Evolutionary conservation across 192 early-diverging fungal species (phyloP).

Genomic region (Geosiphon pyriformis): DNA sequence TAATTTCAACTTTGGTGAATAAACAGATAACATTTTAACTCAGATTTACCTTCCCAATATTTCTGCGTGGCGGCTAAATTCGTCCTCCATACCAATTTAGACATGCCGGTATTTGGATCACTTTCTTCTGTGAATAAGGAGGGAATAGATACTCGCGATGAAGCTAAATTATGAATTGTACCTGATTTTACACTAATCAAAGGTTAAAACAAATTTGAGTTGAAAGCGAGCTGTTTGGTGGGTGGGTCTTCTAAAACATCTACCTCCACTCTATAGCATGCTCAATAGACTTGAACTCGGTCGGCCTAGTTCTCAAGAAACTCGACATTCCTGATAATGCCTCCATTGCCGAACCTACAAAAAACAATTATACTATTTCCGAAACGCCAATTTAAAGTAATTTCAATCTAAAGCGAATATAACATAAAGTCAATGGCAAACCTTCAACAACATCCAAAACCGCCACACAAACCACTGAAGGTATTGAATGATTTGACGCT

Average conservation of each 20-base stretch:
- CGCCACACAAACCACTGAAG: constrained; percentile 54
- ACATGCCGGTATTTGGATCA: constrained; percentile 15
- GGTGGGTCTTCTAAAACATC: neutral
- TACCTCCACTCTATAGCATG: constrained; percentile 56
- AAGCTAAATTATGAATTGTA: constrained; percentile 57
- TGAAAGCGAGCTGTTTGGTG: neutral
- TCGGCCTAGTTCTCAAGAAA: constrained; percentile 43
- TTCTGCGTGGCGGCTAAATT: constrained; percentile 54
- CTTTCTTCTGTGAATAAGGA: constrained; percentile 44
- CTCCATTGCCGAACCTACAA: constrained; percentile 49
- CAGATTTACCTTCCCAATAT: constrained; percentile 55
- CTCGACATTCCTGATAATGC: constrained; percentile 44
- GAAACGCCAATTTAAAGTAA: neutral
- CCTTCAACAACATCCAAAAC: constrained; percentile 81
- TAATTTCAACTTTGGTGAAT: constrained; percentile 2
- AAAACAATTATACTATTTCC: neutral
- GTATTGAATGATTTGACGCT: constrained; percentile 43
- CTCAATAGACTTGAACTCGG: constrained; percentile 40
- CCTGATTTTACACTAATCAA: constrained; percentile 49
- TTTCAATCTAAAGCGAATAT: neutral
- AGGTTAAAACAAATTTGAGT: constrained; percentile 9
- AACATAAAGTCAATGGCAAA: constrained; percentile 2
- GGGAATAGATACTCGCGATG: constrained; percentile 68
- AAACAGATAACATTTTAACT: neutral
- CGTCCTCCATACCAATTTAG: constrained; percentile 53